Evolutionary conservation across 768 basidiomycete species (phyloP).

Genomic region (Macrocybe gigantea): DNA sequence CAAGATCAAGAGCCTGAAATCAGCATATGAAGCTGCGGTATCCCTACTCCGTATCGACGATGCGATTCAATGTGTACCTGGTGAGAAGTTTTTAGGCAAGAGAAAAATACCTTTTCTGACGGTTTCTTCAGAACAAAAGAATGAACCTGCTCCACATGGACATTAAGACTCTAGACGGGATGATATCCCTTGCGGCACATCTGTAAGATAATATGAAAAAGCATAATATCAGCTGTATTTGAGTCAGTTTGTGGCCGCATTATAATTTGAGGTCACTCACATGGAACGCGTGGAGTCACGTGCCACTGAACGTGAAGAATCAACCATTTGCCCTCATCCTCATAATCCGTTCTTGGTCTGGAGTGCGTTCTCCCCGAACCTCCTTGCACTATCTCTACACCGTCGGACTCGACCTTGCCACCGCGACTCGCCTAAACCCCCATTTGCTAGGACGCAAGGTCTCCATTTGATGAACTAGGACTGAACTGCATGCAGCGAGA

Average conservation of each 20-base stretch:
- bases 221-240: neutral
- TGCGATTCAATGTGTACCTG: slow-evolving; percentile 87
- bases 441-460: no score
- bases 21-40: slow-evolving; percentile 94
- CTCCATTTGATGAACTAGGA: slow-evolving; percentile 15
- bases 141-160: slow-evolving; percentile 70
- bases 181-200: neutral
- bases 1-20: slow-evolving; percentile 96
- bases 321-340: slow-evolving; percentile 11
- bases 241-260: neutral
- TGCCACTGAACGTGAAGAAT: slow-evolving; percentile 9
- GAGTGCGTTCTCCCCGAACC: neutral
- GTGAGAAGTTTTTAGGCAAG: slow-evolving; percentile 34
- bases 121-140: slow-evolving; percentile 53
- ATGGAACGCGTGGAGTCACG: slow-evolving; percentile 18
- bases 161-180: slow-evolving; percentile 36
- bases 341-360: slow-evolving; percentile 8
- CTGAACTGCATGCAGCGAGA: slow-evolving; percentile 48
- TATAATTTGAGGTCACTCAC: neutral
- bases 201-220: neutral
- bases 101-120: neutral
- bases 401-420: no score
- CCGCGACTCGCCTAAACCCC: no score
- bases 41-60: slow-evolving; percentile 93
- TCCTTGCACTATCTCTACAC: no score